Evolutionary conservation across 129 eudicot species (phyloP).

Genomic region (Flaveria bidentis): DNA sequence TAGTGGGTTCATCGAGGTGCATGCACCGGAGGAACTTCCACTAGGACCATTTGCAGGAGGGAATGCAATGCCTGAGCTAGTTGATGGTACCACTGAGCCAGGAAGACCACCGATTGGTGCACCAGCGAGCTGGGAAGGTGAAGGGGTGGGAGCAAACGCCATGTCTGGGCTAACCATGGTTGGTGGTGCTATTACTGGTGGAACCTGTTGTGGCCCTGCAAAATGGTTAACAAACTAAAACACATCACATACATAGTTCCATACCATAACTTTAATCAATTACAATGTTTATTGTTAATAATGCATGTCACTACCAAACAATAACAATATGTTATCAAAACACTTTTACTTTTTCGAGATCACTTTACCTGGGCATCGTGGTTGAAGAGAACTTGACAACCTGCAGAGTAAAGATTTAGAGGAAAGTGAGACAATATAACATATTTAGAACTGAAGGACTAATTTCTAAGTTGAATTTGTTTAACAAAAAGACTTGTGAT

Average conservation of each 20-base stretch:
- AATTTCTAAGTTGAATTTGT: neutral
- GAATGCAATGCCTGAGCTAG: constrained; percentile 44
- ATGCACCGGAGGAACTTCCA: constrained; percentile 52
- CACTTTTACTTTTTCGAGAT: neutral
- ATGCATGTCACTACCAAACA: constrained; percentile 4
- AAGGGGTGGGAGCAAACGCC: constrained; percentile 71
- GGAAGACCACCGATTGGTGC: constrained; percentile 47
- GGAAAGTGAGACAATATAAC: constrained; percentile 17
- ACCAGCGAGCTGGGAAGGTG: constrained; percentile 69
- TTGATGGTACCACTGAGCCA: constrained; percentile 61
- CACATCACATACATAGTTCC: constrained; percentile 10
- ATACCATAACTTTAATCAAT: neutral
- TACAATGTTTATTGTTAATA: neutral
- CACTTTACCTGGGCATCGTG: constrained; percentile 89
- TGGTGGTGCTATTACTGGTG: constrained; percentile 75
- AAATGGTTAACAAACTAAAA: constrained; percentile 11
- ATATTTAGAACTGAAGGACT: neutral
- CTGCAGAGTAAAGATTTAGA: constrained; percentile 43
- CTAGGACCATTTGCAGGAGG: constrained; percentile 68
- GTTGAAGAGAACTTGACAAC: constrained; percentile 84
- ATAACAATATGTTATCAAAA: neutral
- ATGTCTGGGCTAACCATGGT: constrained; percentile 50
- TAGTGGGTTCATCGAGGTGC: constrained; percentile 41
- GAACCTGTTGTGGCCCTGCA: constrained; percentile 87
- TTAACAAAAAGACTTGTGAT: neutral